Base-by-base conservation (phyloP, 805 yeast species). In the Wilhelminamyces savonicus region DNA sequence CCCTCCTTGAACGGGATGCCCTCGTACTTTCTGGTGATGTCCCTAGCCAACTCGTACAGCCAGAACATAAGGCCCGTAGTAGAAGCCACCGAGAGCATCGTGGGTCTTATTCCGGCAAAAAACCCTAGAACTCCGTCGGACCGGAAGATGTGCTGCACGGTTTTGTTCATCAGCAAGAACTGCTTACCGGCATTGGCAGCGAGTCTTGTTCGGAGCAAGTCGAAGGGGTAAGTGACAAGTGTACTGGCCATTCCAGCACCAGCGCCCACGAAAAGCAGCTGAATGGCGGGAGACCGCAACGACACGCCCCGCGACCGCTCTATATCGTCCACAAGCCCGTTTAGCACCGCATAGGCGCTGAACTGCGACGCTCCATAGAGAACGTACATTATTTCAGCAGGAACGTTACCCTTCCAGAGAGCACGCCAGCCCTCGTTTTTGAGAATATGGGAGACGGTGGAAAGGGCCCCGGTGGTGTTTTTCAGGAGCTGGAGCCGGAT, bases 351-450 rank as follows among this genome's bases (percentile, higher is more conserved):
- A 46, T 80, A 84, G 2, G 83, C 59, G 1, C 90, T 65, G 56
- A 92, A 92, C 52, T 92, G 97, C 0, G 74, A 59, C 1, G 84
- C 84, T 9, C 97, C 96, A 46, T 90, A 92, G 8, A 82, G 41
- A 10, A 90, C 61, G 47, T 92, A 92, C 76, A 92, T 73, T 22
- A 77, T 53, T 39, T 86, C 86, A 0, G 97, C 98, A 0, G 98
- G 95, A 0, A 85, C 69, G 50, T 92, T 92, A 0, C 98, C 98
- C 52, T 87, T 88, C 97, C 97, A 92, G n/a, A 90, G 63, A 0
- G 86, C 90, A 10, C 54, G 36, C 0, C 79, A 24, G 1, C 95
- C 94, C 53, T 90, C 97, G 20, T 74, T 65, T 13, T 52, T 49
- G 1, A 69, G 38, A 2, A 86, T 68, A 2, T 61, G 52, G 10